Conservation (phyloP, 2,329 filamentous ascomycete genomes). For the Albophoma yamanashiensis region DNA sequence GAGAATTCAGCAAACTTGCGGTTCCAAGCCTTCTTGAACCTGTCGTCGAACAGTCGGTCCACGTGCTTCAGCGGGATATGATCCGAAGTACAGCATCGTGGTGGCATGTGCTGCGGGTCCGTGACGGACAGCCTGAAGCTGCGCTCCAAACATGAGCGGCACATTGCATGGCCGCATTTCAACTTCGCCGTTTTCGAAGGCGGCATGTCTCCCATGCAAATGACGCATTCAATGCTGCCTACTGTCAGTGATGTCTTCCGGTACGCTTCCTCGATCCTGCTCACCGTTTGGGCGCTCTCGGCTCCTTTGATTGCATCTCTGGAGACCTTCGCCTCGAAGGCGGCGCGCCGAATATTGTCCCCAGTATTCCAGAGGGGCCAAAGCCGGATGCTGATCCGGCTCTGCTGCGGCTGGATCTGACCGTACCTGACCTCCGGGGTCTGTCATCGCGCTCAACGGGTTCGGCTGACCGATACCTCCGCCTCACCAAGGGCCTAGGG, state of each 20-base stretch:
- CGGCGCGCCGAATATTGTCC: slow-evolving; percentile 14
- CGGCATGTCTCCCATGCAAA: slow-evolving; percentile 60
- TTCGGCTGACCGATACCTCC: slow-evolving; percentile 10
- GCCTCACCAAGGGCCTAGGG: slow-evolving; percentile 4
- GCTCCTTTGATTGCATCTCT: slow-evolving; percentile 11
- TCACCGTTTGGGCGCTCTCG: slow-evolving; percentile 1
- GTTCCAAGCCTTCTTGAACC: slow-evolving; percentile 74
- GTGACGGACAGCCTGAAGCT: slow-evolving; percentile 66
- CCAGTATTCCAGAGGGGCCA: slow-evolving; percentile 13
- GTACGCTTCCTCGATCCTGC: not conserved
- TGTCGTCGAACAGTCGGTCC: slow-evolving; percentile 59
- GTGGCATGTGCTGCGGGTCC: slow-evolving; percentile 76
- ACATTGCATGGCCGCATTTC: slow-evolving; percentile 73
- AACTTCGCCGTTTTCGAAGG: slow-evolving; percentile 56
- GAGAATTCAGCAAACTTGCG: slow-evolving; percentile 68
- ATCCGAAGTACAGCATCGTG: slow-evolving; percentile 64
- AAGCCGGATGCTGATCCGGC: slow-evolving; percentile 6
- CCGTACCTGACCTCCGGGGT: slow-evolving; percentile 6
- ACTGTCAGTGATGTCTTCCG: slow-evolving; percentile 6
- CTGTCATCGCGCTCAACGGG: slow-evolving; percentile 4
- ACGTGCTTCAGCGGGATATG: slow-evolving; percentile 69
- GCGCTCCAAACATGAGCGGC: slow-evolving; percentile 62
- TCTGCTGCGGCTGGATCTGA: slow-evolving; percentile 7
- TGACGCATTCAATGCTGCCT: slow-evolving; percentile 58
- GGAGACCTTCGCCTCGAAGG: slow-evolving; percentile 15